A percentile compares a stretch with the other conserved stretches of the same genome.
Evolutionary conservation across 2,329 filamentous ascomycete species (phyloP).

Genomic region (Lasiodiplodia hormozganensis): DNA sequence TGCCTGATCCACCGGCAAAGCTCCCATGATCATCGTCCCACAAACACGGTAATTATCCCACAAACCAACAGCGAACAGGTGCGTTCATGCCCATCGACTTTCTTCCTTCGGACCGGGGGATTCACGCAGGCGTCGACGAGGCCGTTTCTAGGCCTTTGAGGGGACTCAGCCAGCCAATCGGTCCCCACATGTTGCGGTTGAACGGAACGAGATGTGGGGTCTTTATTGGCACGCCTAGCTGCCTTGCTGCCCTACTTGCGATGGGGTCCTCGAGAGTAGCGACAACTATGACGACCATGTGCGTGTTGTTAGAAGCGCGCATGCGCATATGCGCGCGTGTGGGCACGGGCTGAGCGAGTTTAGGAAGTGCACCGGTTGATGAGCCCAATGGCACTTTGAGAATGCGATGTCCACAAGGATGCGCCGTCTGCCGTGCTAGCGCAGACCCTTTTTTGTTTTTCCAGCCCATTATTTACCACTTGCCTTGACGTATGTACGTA

Average conservation of each 20-base stretch:
- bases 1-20: constrained; percentile 5
- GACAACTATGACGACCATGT: not conserved
- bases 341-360: not conserved
- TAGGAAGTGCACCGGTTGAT: not conserved
- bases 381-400: not conserved
- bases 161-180: not conserved
- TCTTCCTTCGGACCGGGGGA: constrained; percentile 8
- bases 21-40: not conserved
- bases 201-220: not conserved
- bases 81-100: constrained; percentile 5
- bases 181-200: not conserved
- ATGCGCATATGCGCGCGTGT: not conserved
- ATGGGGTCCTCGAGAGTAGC: not conserved
- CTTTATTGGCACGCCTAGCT: constrained; percentile 6
- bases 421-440: not conserved
- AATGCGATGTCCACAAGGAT: not conserved
- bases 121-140: not conserved
- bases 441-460: not conserved
- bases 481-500: not conserved
- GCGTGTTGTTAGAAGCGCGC: not conserved
- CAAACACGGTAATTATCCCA: not conserved
- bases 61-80: not conserved
- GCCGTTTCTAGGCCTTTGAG: not conserved
- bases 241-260: not conserved
- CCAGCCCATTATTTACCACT: not conserved